Base-by-base conservation (phyloP, 2,329 filamentous ascomycete genomes). In the Cladophialophora chaetospira region DNA sequence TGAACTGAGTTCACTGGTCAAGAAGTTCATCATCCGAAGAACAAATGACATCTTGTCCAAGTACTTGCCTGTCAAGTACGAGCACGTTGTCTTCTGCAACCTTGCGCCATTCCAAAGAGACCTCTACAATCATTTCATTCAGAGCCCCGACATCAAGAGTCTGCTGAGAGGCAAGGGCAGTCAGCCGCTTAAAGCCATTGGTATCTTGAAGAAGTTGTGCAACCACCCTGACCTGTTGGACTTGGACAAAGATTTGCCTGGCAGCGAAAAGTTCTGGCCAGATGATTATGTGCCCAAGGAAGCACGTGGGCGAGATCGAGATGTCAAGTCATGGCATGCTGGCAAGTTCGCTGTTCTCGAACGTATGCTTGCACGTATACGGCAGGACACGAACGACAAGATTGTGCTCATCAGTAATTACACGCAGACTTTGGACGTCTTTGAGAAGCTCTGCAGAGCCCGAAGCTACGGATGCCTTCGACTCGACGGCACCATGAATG, bases 361-460 rank as follows among this genome's bases (percentile, higher is more conserved):
- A 69, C 87, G 92, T 55, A 99, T 99, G 95, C 84, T 99, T 47
- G 91, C 92, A 29, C 88, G 93, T 25, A 99, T 99, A 65, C 89
- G 91, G 13, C 87, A 92, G 67, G 93, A 97, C 68, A 97, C 94
- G 0, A 97, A 96, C 67, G 94, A 99, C 81, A 99, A 99, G 74
- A 99, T 99, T 67, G 94, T 99, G 10, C 83, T 99, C 55, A 99
- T 99, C 73, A 96, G 91, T 73, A 99, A 99, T 70, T 99, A 97
- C 74, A 99, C 94, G 0, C 89, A 94, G 66, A 99, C 94, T 0
- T 82, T 99, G 3, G 94, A 99, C 72, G 81, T 99, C 2, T 97
- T 99, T 69, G 92, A 96, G 65, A 87, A 86, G 60, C 82, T 99
- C 6, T 99, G 94, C 70, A 89, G 93, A 38, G 82, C 85, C 55